phyloP scores from a whole-genome alignment of 2,329 filamentous ascomycete genomes.

The Ophiocordyceps robertsii region DNA sequence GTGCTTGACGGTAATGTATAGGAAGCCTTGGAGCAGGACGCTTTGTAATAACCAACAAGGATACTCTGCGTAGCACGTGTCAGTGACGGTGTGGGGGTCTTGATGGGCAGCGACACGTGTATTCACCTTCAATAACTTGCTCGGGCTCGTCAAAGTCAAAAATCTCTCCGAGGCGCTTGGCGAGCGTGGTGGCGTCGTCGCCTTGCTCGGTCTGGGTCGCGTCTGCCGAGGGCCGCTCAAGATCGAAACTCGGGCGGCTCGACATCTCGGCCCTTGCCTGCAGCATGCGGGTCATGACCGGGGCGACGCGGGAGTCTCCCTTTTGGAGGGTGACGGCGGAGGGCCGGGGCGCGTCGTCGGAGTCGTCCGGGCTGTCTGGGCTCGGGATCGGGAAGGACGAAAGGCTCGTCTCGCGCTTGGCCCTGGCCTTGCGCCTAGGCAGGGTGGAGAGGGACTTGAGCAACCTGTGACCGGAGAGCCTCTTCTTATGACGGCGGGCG shows the following conservation, averaged over 20 bases:
- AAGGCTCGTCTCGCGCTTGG: slow-evolving; percentile 27
- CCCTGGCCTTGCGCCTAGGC: slow-evolving; percentile 29
- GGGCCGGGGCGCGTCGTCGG: slow-evolving; percentile 9
- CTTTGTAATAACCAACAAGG: slow-evolving; percentile 89
- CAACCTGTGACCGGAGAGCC: slow-evolving; percentile 51
- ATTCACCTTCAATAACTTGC: slow-evolving; percentile 62
- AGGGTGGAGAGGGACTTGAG: slow-evolving; percentile 52
- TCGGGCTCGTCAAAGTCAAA: slow-evolving; percentile 74
- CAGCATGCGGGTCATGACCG: slow-evolving; percentile 66
- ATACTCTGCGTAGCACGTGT: slow-evolving; percentile 47
- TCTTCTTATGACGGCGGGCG: slow-evolving; percentile 36
- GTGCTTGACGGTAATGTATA: slow-evolving; percentile 88
- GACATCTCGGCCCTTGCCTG: slow-evolving; percentile 56
- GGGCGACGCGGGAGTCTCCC: slow-evolving; percentile 39
- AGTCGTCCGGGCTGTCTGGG: slow-evolving; percentile 14
- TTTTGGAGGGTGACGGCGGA: slow-evolving; percentile 8
- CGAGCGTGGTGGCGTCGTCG: slow-evolving; percentile 44
- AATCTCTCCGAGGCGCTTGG: slow-evolving; percentile 64
- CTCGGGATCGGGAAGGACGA: slow-evolving; percentile 23
- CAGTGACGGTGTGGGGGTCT: background rate
- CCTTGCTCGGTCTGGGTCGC: slow-evolving; percentile 17
- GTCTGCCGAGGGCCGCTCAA: slow-evolving; percentile 31
- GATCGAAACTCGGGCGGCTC: slow-evolving; percentile 42
- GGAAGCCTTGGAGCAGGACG: slow-evolving; percentile 81
- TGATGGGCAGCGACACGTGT: slow-evolving; percentile 1